Percentiles rank a stretch among this genome's conserved stretches.
Evolutionary conservation across 2,329 filamentous ascomycete species (phyloP).

Genomic region (Arthrobotrys sinensis): DNA sequence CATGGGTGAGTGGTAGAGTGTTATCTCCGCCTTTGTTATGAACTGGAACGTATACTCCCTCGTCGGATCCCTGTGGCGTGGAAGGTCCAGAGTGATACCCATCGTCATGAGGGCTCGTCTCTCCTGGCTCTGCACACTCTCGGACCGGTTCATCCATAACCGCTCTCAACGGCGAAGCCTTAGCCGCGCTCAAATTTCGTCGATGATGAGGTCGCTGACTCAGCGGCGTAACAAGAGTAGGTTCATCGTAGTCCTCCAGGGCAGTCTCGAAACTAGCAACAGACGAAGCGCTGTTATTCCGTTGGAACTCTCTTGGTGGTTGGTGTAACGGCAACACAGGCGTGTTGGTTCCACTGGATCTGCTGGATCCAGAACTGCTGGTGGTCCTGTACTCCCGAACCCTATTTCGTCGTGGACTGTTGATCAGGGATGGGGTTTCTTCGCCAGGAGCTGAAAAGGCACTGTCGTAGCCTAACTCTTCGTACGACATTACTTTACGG

Average conservation of each 20-base stretch:
- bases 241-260: constrained; percentile 56
- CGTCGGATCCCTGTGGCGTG: constrained; percentile 54
- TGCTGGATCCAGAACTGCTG: constrained; percentile 58
- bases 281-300: constrained; percentile 59
- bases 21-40: constrained; percentile 11
- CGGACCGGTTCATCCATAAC: constrained; percentile 37
- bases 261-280: constrained; percentile 58
- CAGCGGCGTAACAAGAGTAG: constrained; percentile 45
- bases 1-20: constrained; percentile 45
- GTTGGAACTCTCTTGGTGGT: constrained; percentile 44
- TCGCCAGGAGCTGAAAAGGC: constrained; percentile 59
- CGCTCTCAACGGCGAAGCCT: constrained; percentile 39
- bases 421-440: constrained; percentile 48
- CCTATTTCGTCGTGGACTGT: constrained; percentile 56
- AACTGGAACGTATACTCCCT: constrained; percentile 43
- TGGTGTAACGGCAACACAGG: constrained; percentile 58
- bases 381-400: constrained; percentile 56
- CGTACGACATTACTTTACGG: constrained; percentile 61
- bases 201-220: constrained; percentile 53
- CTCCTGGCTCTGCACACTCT: constrained; percentile 20
- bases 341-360: constrained; percentile 58
- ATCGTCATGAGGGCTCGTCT: constrained; percentile 46
- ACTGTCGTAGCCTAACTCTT: constrained; percentile 61
- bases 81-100: constrained; percentile 60
- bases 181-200: constrained; percentile 39